A percentile compares a stretch with the other conserved stretches of the same genome.
phyloP scores from a whole-genome alignment of 2,329 filamentous ascomycete genomes.

The Paracoccidioides lutzii region DNA sequence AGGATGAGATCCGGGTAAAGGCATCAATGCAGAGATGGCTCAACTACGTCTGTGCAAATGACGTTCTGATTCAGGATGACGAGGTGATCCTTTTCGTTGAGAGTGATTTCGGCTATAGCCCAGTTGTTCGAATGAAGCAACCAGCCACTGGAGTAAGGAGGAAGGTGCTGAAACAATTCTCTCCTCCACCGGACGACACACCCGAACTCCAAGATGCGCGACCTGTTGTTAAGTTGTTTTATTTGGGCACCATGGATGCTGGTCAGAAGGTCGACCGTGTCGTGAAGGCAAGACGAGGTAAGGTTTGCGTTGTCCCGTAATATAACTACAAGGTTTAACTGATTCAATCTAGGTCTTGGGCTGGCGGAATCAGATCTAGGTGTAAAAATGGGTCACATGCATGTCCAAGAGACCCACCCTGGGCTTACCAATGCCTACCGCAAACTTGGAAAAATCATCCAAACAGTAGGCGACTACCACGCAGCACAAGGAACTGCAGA shows the following conservation, averaged over 20 bases:
- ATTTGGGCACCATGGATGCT: slow-evolving; percentile 89
- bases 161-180: slow-evolving; percentile 96
- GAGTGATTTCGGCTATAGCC: slow-evolving; percentile 95
- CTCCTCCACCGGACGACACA: slow-evolving; percentile 91
- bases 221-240: slow-evolving; percentile 88
- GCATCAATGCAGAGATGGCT: slow-evolving; percentile 85
- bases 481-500: slow-evolving; percentile 93
- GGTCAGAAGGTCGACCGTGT: slow-evolving; percentile 92
- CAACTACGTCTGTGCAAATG: slow-evolving; percentile 82
- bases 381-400: slow-evolving; percentile 74
- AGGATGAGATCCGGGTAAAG: slow-evolving; percentile 85
- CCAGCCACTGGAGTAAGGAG: slow-evolving; percentile 88
- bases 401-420: slow-evolving; percentile 77
- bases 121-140: slow-evolving; percentile 88
- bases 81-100: slow-evolving; percentile 99
- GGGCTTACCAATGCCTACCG: slow-evolving; percentile 83
- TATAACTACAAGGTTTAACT: slow-evolving; percentile 5
- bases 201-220: slow-evolving; percentile 83
- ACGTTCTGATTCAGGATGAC: slow-evolving; percentile 85
- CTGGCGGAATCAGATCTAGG: slow-evolving; percentile 88
- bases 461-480: slow-evolving; percentile 88
- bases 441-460: slow-evolving; percentile 86
- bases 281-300: slow-evolving; percentile 84
- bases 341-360: slow-evolving; percentile 54
- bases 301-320: slow-evolving; percentile 12